phyloP scores from a whole-genome alignment of 495 filamentous ascomycete genomes.

The Pseudevernia furfuracea region DNA sequence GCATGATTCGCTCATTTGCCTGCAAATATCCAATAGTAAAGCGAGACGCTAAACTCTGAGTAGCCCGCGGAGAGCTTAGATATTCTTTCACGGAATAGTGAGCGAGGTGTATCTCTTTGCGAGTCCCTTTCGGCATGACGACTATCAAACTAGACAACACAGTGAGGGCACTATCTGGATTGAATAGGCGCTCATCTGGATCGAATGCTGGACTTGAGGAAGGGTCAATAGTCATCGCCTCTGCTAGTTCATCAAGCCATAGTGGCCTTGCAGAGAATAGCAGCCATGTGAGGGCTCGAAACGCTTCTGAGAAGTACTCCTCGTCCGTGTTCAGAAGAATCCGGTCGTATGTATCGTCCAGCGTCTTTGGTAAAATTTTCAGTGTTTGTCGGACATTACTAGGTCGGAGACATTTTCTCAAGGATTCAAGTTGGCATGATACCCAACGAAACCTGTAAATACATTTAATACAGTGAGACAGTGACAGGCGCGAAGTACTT shows the following conservation, averaged over 20 bases:
- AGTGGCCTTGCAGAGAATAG: slow-evolving; percentile 24
- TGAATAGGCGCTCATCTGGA: too few species aligned
- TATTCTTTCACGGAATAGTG: too few species aligned
- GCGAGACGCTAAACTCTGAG: too few species aligned
- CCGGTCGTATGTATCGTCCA: slow-evolving; percentile 34
- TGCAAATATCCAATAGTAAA: too few species aligned
- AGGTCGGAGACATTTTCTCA: slow-evolving; percentile 28
- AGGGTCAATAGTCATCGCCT: slow-evolving; percentile 14
- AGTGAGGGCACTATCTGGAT: too few species aligned
- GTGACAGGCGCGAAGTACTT: neutral
- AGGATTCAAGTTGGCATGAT: slow-evolving; percentile 33
- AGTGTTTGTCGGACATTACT: slow-evolving; percentile 27
- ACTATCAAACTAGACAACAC: too few species aligned
- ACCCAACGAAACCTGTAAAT: slow-evolving; percentile 36
- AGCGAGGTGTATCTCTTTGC: too few species aligned
- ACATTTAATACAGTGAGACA: neutral
- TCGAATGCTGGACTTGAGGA: slow-evolving; percentile 6
- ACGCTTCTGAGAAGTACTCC: slow-evolving; percentile 19
- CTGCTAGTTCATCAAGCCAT: slow-evolving; percentile 24
- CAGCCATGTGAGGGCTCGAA: slow-evolving; percentile 29
- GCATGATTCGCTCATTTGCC: too few species aligned
- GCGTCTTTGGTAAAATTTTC: slow-evolving; percentile 28
- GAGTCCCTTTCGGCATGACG: too few species aligned
- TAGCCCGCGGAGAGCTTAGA: too few species aligned
- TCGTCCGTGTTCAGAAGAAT: slow-evolving; percentile 29